A percentile compares a stretch with the other conserved stretches of the same genome.
These are phyloP conservation scores for Penstemon davidsonii DNA, from an alignment of 257 asterid species.

Conservation along the genomic window DNA sequence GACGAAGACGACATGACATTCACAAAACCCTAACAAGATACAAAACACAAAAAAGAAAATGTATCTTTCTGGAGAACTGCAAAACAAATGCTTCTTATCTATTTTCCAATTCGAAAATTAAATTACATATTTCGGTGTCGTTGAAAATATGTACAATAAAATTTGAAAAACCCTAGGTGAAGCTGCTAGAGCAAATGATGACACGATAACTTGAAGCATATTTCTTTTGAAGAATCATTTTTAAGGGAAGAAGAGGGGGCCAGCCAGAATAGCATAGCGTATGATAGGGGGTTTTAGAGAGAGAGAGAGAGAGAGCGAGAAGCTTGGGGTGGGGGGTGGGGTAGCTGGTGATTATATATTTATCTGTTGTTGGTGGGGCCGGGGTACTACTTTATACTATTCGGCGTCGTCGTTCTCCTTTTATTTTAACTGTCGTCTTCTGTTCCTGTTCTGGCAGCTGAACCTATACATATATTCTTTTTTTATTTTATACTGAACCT, in stretches of 20 bases:
- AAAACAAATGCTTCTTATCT: no score
- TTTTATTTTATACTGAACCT: no score
- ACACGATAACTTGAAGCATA: not conserved
- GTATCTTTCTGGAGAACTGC: not conserved
- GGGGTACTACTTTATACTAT: not conserved
- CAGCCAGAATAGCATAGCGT: not conserved
- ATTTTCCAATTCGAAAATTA: no score
- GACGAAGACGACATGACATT: constrained; percentile 36
- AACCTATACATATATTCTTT: no score
- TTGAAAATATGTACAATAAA: no score
- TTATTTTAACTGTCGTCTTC: not conserved
- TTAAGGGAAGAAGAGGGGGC: not conserved
- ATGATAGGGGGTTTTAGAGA: not conserved
- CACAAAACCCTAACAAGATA: constrained; percentile 33
- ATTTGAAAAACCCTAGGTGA: no score
- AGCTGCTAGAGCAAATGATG: not conserved
- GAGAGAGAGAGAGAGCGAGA: not conserved
- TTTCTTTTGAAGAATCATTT: not conserved
- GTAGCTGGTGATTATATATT: no score
- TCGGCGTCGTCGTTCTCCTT: not conserved
- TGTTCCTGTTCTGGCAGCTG: not conserved
- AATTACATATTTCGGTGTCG: no score
- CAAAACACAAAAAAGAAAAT: not conserved
- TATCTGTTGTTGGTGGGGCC: not conserved
- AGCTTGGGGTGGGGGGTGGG: not conserved